Percentiles rank a stretch among this genome's conserved stretches.
Conservation (phyloP, 1,284 basidiomycete genomes). For the Filobasidium uniguttulatum region DNA sequence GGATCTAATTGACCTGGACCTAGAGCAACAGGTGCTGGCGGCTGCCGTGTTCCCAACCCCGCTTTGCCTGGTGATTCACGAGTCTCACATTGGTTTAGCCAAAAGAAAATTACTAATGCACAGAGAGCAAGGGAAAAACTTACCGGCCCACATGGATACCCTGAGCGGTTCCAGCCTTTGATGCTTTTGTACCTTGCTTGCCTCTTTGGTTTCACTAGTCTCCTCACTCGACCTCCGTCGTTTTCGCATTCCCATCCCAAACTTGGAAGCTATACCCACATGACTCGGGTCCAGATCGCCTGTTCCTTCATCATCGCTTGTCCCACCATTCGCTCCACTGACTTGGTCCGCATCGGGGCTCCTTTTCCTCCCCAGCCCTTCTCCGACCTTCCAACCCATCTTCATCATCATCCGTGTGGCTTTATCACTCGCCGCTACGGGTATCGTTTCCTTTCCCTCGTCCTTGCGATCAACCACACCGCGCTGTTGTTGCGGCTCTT, state of each 20-base stretch:
- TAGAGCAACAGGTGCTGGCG: constrained; percentile 3
- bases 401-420: constrained; percentile 35
- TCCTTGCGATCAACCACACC: no score
- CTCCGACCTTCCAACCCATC: constrained; percentile 38
- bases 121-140: not conserved
- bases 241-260: constrained; percentile 17
- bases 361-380: constrained; percentile 24
- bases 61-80: constrained; percentile 7
- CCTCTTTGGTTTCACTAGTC: not conserved
- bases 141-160: constrained; percentile 32
- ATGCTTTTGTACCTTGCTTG: not conserved
- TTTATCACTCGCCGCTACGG: constrained; percentile 16
- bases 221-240: not conserved
- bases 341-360: not conserved
- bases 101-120: not conserved
- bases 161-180: constrained; percentile 29
- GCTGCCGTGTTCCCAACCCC: constrained; percentile 10
- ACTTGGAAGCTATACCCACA: no score
- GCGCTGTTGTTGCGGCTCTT: no score
- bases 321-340: not conserved
- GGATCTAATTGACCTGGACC: constrained; percentile 21
- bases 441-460: not conserved
- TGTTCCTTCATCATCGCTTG: not conserved
- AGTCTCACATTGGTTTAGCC: not conserved
- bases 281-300: constrained; percentile 3